Evolutionary conservation across 2,329 filamentous ascomycete species (phyloP).

Genomic region (Mollisia scopiformis): DNA sequence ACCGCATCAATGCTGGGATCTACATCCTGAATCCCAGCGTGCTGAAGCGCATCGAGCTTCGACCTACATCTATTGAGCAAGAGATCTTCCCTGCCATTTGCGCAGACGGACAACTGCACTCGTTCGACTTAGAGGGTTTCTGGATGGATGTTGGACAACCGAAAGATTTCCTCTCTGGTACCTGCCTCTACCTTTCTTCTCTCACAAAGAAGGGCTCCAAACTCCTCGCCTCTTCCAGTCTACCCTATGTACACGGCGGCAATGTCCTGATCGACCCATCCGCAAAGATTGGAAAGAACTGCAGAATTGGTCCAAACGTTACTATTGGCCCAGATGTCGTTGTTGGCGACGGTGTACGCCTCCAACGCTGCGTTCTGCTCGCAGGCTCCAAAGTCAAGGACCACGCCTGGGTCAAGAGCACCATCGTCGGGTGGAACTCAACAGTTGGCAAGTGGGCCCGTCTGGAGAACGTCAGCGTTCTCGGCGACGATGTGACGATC

Average conservation of each 20-base stretch:
- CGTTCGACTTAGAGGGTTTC: conserved; percentile 94
- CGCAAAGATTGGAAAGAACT: conserved; percentile 97
- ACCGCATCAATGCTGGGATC: conserved; percentile 98
- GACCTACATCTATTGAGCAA: conserved; percentile 96
- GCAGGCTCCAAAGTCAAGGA: conserved; percentile 95
- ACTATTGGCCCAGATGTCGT: conserved; percentile 93
- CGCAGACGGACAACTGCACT: conserved; percentile 88
- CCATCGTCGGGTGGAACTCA: conserved; percentile 98
- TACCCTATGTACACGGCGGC: conserved; percentile 85
- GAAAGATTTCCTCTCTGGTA: conserved; percentile 96
- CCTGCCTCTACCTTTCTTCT: conserved; percentile 93
- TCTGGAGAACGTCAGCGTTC: conserved; percentile 95
- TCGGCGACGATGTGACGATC: conserved; percentile 96
- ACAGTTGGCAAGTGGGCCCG: conserved; percentile 94
- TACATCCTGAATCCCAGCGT: conserved; percentile 97
- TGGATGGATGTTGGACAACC: conserved; percentile 99
- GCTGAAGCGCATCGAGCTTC: conserved; percentile 88
- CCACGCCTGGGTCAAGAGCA: conserved; percentile 98
- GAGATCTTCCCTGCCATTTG: conserved; percentile 97
- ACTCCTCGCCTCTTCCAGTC: conserved; percentile 72
- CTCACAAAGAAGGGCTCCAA: conserved; percentile 89
- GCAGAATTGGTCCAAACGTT: conserved; percentile 96
- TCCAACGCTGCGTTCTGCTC: conserved; percentile 91
- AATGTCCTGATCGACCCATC: conserved; percentile 95
- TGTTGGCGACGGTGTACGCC: conserved; percentile 88